Evolutionary conservation across 306 rosid species (phyloP).

Genomic region (Vachellia collinsii): DNA sequence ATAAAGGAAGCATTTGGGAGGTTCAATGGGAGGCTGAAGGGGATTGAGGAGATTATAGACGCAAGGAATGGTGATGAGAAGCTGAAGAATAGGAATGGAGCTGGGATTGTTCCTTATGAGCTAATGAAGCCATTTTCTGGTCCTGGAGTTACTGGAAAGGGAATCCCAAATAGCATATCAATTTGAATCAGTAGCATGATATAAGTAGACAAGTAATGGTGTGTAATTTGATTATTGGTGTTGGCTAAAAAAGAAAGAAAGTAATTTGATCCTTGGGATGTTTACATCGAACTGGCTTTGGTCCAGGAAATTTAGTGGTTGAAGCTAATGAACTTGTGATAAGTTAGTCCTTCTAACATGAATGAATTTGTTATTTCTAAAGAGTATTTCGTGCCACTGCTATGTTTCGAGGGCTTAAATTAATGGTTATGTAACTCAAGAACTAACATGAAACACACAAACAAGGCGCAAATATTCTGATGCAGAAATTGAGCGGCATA

Average conservation of each 20-base stretch:
- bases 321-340: background rate
- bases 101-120: conserved; percentile 55
- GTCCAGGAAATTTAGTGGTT: background rate
- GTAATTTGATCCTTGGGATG: background rate
- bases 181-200: conserved; percentile 19
- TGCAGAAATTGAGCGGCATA: no score
- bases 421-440: no score
- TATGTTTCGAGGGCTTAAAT: background rate
- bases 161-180: conserved; percentile 54
- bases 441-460: no score
- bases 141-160: conserved; percentile 55
- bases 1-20: conserved; percentile 41
- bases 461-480: no score
- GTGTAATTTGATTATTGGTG: background rate
- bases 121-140: conserved; percentile 55
- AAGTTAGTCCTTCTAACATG: background rate
- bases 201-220: background rate
- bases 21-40: conserved; percentile 40
- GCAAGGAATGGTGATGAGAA: conserved; percentile 43
- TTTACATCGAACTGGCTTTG: background rate
- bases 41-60: conserved; percentile 50
- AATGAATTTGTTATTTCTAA: no score
- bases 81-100: conserved; percentile 49
- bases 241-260: no score
- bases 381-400: no score